phyloP scores from a whole-genome alignment of 345 rosid genomes.

The Punica granatum region DNA sequence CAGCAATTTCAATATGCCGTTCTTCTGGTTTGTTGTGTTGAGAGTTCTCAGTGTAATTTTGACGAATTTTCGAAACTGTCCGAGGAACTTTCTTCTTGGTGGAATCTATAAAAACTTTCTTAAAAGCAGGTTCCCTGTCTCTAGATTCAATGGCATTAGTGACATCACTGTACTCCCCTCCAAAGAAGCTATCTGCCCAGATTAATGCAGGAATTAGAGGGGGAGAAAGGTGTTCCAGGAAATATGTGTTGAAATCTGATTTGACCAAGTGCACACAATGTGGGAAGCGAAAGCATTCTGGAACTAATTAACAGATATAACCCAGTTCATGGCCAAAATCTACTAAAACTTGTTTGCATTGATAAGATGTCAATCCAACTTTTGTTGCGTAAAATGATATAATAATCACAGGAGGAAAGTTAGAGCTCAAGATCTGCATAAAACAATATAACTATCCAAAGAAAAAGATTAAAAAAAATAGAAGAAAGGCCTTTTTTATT shows the following conservation, averaged over 20 bases:
- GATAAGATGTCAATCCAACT: neutral
- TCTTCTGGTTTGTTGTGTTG: slow-evolving; percentile 47
- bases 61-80: slow-evolving; percentile 39
- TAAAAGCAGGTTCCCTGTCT: slow-evolving; percentile 33
- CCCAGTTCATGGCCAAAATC: neutral
- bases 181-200: slow-evolving; percentile 51
- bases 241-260: neutral
- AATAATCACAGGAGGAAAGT: no score
- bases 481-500: no score
- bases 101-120: slow-evolving; percentile 35
- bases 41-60: slow-evolving; percentile 26
- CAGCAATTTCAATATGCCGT: slow-evolving; percentile 76
- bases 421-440: no score
- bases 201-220: slow-evolving; percentile 4
- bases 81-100: slow-evolving; percentile 47
- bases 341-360: neutral
- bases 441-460: no score
- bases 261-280: neutral
- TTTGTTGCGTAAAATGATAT: no score
- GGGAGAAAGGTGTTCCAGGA: neutral
- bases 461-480: no score
- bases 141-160: slow-evolving; percentile 41
- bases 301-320: neutral
- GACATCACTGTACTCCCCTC: slow-evolving; percentile 48
- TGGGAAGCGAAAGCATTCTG: neutral